Conservation (phyloP, 208 protist species). For the Leishmania turanica region DNA sequence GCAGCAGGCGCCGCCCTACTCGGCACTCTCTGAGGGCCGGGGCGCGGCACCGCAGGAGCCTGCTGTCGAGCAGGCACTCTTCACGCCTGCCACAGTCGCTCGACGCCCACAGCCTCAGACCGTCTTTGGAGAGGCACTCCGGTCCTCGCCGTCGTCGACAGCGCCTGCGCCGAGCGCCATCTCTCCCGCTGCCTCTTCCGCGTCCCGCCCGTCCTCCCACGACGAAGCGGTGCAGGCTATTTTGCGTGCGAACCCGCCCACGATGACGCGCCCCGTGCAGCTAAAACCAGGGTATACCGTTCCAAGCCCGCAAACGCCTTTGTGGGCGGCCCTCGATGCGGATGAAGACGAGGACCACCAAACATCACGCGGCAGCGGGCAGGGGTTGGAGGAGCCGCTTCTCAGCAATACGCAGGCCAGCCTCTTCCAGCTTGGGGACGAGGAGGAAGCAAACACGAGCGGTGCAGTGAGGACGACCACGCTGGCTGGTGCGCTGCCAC, state of each 20-base stretch:
- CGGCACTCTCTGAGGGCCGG: not conserved
- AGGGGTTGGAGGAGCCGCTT: not conserved
- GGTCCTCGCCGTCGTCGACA: not conserved
- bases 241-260: slow-evolving; percentile 48
- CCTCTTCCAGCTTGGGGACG: slow-evolving; percentile 30
- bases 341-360: slow-evolving; percentile 12
- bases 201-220: slow-evolving; percentile 27
- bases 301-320: slow-evolving; percentile 64
- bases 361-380: not conserved
- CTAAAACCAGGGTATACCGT: slow-evolving; percentile 43
- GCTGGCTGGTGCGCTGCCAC: not conserved
- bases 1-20: slow-evolving; percentile 19
- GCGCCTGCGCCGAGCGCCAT: not conserved
- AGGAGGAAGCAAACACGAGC: slow-evolving; percentile 1
- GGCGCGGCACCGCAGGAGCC: not conserved
- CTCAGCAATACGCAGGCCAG: slow-evolving; percentile 28
- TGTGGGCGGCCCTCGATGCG: slow-evolving; percentile 51
- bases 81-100: slow-evolving; percentile 30
- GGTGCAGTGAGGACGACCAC: not conserved
- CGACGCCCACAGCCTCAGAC: slow-evolving; percentile 12
- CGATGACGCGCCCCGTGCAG: slow-evolving; percentile 51
- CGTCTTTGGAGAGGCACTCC: not conserved
- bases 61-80: slow-evolving; percentile 10
- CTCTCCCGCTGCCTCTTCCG: slow-evolving; percentile 16
- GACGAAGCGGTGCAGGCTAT: slow-evolving; percentile 43